These are phyloP conservation scores for Melaleuca alternifolia DNA, from an alignment of 345 rosid species.

Conservation along the genomic window DNA sequence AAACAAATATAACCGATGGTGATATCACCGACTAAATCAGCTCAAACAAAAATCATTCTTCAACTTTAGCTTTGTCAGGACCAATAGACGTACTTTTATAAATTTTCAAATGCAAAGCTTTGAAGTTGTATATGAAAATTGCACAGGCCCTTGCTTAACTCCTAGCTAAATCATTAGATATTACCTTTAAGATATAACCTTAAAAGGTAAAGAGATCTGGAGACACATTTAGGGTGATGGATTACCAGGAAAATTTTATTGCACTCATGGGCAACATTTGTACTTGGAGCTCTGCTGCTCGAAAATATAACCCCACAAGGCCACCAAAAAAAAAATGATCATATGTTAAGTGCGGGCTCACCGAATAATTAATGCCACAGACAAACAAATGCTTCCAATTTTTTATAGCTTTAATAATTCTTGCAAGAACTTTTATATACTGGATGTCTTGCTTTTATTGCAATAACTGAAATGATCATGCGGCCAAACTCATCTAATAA, in stretches of 20 bases:
- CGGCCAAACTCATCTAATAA: not conserved
- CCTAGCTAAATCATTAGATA: not conserved
- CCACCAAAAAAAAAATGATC: not conserved
- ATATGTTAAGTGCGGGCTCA: no score
- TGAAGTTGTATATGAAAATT: not conserved
- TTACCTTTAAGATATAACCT: not conserved
- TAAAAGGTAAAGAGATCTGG: not conserved
- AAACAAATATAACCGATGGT: not conserved
- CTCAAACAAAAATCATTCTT: not conserved
- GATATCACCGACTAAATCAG: not conserved
- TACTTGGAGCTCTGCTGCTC: not conserved
- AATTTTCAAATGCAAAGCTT: not conserved
- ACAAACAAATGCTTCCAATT: not conserved
- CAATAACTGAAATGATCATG: not conserved
- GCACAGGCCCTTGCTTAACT: not conserved
- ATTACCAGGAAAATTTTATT: not conserved
- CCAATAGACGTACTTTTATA: not conserved
- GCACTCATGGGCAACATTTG: not conserved
- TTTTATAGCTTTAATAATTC: not conserved
- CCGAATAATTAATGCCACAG: not conserved
- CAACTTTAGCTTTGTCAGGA: not conserved
- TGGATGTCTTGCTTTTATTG: not conserved
- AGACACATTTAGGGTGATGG: not conserved
- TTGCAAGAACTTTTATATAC: not conserved
- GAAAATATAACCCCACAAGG: not conserved